Conservation (phyloP, 768 basidiomycete genomes). For the Russula brevipes region DNA sequence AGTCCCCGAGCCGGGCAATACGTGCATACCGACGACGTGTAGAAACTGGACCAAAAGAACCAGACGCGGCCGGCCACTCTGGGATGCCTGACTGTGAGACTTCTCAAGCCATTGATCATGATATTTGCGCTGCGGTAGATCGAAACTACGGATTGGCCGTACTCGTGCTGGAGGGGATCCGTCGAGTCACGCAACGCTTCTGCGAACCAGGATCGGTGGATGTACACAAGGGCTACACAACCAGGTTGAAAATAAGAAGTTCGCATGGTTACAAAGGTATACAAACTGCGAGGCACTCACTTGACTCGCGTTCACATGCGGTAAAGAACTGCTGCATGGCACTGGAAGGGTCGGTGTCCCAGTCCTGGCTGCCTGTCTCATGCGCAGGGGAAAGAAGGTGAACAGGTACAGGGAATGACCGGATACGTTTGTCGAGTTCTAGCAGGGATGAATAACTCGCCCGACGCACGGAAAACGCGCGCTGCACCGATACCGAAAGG, state of each 20-base stretch:
- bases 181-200: slow-evolving; percentile 42
- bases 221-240: slow-evolving; percentile 27
- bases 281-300: slow-evolving; percentile 33
- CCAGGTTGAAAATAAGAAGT: background rate
- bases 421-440: slow-evolving; percentile 47
- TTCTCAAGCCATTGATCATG: slow-evolving; percentile 38
- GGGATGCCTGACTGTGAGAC: slow-evolving; percentile 37
- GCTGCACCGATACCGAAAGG: slow-evolving; percentile 40
- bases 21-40: slow-evolving; percentile 43
- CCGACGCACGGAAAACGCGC: slow-evolving; percentile 37
- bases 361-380: slow-evolving; percentile 32
- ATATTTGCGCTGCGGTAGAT: slow-evolving; percentile 42
- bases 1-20: background rate
- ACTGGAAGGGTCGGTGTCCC: slow-evolving; percentile 37
- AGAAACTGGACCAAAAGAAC: slow-evolving; percentile 50
- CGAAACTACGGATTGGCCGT: slow-evolving; percentile 42
- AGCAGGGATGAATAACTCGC: slow-evolving; percentile 43
- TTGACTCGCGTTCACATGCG: slow-evolving; percentile 40
- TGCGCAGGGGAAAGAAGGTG: slow-evolving; percentile 40
- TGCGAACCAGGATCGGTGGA: slow-evolving; percentile 46
- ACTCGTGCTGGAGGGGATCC: slow-evolving; percentile 42
- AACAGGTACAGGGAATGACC: slow-evolving; percentile 44
- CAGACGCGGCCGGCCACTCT: slow-evolving; percentile 35
- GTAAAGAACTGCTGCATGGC: slow-evolving; percentile 47
- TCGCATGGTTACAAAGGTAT: background rate